phyloP scores from a whole-genome alignment of 441 rosid species.

The Populus hybrid region DNA sequence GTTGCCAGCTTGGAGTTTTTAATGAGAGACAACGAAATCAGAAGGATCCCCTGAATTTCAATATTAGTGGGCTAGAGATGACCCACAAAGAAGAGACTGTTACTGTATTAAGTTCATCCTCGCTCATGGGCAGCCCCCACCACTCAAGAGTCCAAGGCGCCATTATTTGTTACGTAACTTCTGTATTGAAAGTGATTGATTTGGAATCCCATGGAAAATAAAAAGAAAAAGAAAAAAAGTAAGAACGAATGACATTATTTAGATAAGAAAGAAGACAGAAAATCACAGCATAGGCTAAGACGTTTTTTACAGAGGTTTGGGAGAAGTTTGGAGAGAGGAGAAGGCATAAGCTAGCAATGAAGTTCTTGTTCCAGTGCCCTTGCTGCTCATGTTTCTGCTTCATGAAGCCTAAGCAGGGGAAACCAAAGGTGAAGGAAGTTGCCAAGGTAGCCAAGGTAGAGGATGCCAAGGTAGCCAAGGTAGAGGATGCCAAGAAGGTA shows the following conservation, averaged over 20 bases:
- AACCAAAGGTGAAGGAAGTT: constrained; percentile 50
- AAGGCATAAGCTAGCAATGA: constrained; percentile 43
- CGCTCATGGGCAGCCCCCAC: constrained; percentile 23
- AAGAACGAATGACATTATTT: constrained; percentile 10
- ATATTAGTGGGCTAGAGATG: constrained; percentile 14
- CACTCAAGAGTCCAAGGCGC: constrained; percentile 20
- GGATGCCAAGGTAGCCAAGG: not conserved
- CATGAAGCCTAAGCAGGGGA: constrained; percentile 74
- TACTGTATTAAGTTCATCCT: constrained; percentile 6
- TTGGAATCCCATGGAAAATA: constrained; percentile 45
- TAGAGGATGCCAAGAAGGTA: constrained; percentile 10
- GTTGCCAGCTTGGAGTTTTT: constrained; percentile 39
- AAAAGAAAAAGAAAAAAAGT: not conserved
- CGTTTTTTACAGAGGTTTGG: not conserved
- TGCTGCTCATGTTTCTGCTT: constrained; percentile 96
- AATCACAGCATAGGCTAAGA: not conserved
- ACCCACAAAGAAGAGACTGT: constrained; percentile 22
- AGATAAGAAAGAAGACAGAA: constrained; percentile 16
- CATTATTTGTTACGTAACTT: constrained; percentile 30
- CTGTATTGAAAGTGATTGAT: constrained; percentile 42
- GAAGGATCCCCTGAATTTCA: constrained; percentile 18
- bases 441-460: constrained; percentile 7
- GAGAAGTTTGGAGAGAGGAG: not conserved
- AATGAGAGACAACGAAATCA: constrained; percentile 20
- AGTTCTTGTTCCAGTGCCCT: constrained; percentile 96